phyloP scores from a whole-genome alignment of 257 asterid genomes.

The Cinchona pubescens region DNA sequence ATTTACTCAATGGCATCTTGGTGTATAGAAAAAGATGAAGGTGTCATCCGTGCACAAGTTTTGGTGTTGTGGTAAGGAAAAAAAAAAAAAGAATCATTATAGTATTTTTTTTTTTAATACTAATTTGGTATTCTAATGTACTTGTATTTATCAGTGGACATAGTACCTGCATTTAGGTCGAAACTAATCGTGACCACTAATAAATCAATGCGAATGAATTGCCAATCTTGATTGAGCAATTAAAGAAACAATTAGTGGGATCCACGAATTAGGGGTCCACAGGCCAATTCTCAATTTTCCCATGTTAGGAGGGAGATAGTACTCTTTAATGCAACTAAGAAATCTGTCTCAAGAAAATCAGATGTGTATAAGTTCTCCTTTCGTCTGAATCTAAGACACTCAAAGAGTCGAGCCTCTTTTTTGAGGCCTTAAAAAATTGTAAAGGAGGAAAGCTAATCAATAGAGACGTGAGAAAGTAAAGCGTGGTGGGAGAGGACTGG shows the following conservation, averaged over 20 bases:
- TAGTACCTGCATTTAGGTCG: neutral
- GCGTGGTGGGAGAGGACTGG: conserved; percentile 17
- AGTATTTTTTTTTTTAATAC: neutral
- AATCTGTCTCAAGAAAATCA: conserved; percentile 18
- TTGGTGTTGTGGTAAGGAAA: neutral
- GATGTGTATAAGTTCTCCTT: conserved; percentile 16
- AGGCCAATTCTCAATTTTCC: conserved; percentile 3
- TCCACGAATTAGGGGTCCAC: conserved; percentile 7
- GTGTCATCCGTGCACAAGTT: neutral
- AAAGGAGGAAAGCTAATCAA: conserved; percentile 20
- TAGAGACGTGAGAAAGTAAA: conserved; percentile 32
- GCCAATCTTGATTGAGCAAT: conserved; percentile 8
- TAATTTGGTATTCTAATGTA: neutral
- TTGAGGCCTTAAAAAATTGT: conserved; percentile 19
- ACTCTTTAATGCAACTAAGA: conserved; percentile 28
- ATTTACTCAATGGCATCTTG: neutral
- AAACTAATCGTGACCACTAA: neutral
- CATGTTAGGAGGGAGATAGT: neutral
- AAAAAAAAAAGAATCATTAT: too few species aligned
- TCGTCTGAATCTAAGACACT: conserved; percentile 19
- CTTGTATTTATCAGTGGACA: neutral
- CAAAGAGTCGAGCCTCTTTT: conserved; percentile 19
- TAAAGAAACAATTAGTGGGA: conserved; percentile 9
- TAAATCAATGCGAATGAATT: conserved; percentile 9
- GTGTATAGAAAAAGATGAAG: too few species aligned